Evolutionary conservation across 1,139 yeast genomes (phyloP).

Genomic region (Pneumocystis jirovecii): DNA sequence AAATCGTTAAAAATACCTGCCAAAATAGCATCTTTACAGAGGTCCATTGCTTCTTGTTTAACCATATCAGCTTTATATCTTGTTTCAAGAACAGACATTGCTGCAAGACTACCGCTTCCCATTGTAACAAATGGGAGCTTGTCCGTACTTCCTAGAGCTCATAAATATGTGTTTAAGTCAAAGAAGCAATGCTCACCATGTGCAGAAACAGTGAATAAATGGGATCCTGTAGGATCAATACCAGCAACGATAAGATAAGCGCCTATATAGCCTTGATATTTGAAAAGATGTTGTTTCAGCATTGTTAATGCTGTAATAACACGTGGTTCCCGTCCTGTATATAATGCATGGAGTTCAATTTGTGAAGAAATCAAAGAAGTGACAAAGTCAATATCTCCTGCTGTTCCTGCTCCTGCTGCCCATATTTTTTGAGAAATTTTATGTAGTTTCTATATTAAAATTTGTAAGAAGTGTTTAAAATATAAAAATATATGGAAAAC

Average conservation of each 20-base stretch:
- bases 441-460: constrained; percentile 49
- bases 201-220: constrained; percentile 83
- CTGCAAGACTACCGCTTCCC: constrained; percentile 97
- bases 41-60: constrained; percentile 73
- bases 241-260: constrained; percentile 96
- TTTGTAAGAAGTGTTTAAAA: background rate
- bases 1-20: constrained; percentile 98
- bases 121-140: constrained; percentile 73
- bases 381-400: constrained; percentile 94
- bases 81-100: constrained; percentile 92
- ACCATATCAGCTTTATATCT: constrained; percentile 67
- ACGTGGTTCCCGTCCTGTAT: constrained; percentile 73
- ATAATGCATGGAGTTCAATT: constrained; percentile 73
- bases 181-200: constrained; percentile 39
- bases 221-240: constrained; percentile 84
- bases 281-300: constrained; percentile 87
- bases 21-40: constrained; percentile 86
- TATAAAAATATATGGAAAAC: background rate
- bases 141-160: background rate
- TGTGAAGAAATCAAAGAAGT: constrained; percentile 85
- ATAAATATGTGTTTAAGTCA: constrained; percentile 47
- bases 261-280: constrained; percentile 93
- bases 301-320: constrained; percentile 87
- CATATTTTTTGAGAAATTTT: constrained; percentile 83
- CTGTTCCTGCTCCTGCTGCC: constrained; percentile 93